A percentile compares a stretch with the other conserved stretches of the same genome.
phyloP scores from a whole-genome alignment of 169 alveolate genomes.

The Eimeria acervulina region DNA sequence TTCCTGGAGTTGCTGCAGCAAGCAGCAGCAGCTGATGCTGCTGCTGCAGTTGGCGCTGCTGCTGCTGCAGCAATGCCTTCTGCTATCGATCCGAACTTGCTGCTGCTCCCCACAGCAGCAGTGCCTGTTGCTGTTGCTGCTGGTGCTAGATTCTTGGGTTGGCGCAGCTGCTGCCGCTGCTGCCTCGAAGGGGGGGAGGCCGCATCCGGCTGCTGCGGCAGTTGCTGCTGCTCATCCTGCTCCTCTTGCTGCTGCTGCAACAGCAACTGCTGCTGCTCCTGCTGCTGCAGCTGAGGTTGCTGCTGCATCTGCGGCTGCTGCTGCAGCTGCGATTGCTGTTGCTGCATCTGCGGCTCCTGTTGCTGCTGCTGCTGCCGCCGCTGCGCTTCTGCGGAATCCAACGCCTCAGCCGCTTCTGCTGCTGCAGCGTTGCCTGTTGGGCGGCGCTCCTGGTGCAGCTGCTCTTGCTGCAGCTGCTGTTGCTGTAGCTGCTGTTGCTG shows the following conservation, averaged over 20 bases:
- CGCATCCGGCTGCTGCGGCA: constrained; percentile 28
- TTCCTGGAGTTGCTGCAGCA: constrained; percentile 35
- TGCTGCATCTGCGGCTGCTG: constrained; percentile 4
- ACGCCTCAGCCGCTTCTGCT: not conserved
- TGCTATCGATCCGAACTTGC: constrained; percentile 16
- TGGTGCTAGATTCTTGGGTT: not conserved
- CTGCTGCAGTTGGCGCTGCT: constrained; percentile 21
- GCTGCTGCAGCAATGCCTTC: constrained; percentile 43
- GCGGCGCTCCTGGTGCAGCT: not conserved
- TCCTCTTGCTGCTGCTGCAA: not conserved
- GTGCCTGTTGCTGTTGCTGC: constrained; percentile 38
- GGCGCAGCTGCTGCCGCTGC: constrained; percentile 36
- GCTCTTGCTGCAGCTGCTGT: not conserved
- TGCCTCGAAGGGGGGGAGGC: not conserved
- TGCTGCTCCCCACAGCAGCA: constrained; percentile 25
- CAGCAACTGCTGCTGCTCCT: constrained; percentile 15
- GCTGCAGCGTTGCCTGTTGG: not conserved
- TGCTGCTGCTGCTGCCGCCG: not conserved
- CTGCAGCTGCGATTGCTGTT: not conserved
- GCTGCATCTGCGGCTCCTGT: not conserved
- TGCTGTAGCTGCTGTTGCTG: not conserved
- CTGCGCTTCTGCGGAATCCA: not conserved
- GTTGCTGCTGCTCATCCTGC: not conserved
- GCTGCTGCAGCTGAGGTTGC: not conserved
- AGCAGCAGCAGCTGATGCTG: constrained; percentile 52